A percentile compares a stretch with the other conserved stretches of the same genome.
Evolutionary conservation across 768 basidiomycete species (phyloP).

Genomic region (Suillus placidus): DNA sequence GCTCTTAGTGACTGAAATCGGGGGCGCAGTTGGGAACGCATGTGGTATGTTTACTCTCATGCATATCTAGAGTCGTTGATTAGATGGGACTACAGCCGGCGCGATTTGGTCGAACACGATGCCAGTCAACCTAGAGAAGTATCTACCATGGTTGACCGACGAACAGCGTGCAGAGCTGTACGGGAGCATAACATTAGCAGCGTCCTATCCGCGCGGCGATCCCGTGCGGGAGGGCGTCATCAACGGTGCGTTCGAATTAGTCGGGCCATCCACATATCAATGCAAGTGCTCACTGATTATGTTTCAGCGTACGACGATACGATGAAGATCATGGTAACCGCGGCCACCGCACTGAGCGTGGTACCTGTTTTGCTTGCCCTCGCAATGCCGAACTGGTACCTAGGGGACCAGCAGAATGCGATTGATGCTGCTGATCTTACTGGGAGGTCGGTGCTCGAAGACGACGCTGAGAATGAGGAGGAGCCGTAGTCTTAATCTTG

Average conservation of each 20-base stretch:
- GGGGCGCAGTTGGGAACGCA: conserved; percentile 66
- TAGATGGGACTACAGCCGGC: conserved; percentile 43
- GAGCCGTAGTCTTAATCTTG: neutral
- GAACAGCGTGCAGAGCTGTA: conserved; percentile 50
- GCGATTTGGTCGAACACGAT: conserved; percentile 68
- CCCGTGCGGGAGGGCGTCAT: conserved; percentile 70
- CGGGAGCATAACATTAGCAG: conserved; percentile 57
- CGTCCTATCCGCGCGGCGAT: conserved; percentile 48
- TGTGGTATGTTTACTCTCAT: conserved; percentile 42
- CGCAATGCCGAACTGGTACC: conserved; percentile 65
- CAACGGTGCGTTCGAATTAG: conserved; percentile 37
- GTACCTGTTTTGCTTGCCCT: conserved; percentile 61
- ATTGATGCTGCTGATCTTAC: conserved; percentile 46
- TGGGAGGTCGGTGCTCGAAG: conserved; percentile 13
- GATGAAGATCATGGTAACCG: conserved; percentile 58
- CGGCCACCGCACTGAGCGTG: conserved; percentile 54
- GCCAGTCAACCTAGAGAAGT: conserved; percentile 58
- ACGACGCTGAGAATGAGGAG: neutral
- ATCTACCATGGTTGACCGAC: conserved; percentile 54
- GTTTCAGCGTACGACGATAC: conserved; percentile 53
- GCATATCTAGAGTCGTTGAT: neutral
- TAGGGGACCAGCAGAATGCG: conserved; percentile 73
- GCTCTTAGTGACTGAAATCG: conserved; percentile 69
- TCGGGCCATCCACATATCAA: neutral
- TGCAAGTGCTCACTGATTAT: neutral